Percentiles rank a stretch among this genome's conserved stretches.
phyloP scores from a whole-genome alignment of 2,329 filamentous ascomycete species.

The Aspergillus sergii region DNA sequence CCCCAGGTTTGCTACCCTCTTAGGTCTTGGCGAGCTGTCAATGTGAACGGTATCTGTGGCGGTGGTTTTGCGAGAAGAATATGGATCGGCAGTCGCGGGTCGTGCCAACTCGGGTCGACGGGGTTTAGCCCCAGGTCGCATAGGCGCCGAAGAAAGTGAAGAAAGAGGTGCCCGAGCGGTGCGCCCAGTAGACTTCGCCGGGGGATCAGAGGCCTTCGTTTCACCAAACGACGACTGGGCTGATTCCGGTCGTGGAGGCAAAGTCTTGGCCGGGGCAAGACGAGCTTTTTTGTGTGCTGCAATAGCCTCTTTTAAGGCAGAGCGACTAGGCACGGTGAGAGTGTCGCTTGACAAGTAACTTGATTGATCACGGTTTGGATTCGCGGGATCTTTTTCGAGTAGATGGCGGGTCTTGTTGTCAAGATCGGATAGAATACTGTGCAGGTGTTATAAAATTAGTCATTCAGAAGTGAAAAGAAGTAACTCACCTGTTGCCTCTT shows the following conservation, averaged over 20 bases:
- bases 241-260: conserved; percentile 59
- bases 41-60: background rate
- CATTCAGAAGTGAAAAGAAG: background rate
- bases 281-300: conserved; percentile 73
- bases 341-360: conserved; percentile 11
- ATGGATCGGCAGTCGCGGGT: conserved; percentile 39
- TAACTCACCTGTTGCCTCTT: conserved; percentile 69
- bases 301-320: conserved; percentile 78
- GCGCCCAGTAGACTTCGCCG: conserved; percentile 34
- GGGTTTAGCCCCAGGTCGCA: conserved; percentile 50
- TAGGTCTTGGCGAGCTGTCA: background rate
- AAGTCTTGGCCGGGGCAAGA: conserved; percentile 41
- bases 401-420: conserved; percentile 78
- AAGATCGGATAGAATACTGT: conserved; percentile 74
- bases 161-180: conserved; percentile 38
- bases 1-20: background rate
- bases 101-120: conserved; percentile 41
- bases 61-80: conserved; percentile 32
- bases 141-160: conserved; percentile 61
- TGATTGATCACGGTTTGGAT: conserved; percentile 42
- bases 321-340: conserved; percentile 33
- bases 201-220: conserved; percentile 39
- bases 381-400: conserved; percentile 79
- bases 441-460: conserved; percentile 26
- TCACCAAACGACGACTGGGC: conserved; percentile 57